A percentile compares a stretch with the other conserved stretches of the same genome.
Conservation (phyloP, 306 rosid genomes). For the Myrica gale region DNA sequence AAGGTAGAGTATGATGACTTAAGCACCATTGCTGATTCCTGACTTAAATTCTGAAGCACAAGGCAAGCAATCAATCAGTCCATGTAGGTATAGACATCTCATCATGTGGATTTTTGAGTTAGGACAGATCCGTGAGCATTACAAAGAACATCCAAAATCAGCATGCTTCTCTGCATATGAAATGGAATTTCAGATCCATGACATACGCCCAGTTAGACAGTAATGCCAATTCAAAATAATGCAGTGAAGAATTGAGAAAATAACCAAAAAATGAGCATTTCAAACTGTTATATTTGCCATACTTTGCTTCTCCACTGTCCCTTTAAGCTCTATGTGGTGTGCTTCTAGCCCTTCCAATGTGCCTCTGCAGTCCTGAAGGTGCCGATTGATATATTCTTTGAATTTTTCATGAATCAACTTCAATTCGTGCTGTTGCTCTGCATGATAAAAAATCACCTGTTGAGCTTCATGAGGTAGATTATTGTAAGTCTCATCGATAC, state of each 20-base stretch:
- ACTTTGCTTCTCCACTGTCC: constrained; percentile 77
- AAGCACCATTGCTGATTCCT: too few species aligned
- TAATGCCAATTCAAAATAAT: background rate
- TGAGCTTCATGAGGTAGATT: constrained; percentile 15
- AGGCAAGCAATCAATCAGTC: too few species aligned
- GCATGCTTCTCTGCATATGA: background rate
- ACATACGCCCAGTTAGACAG: background rate
- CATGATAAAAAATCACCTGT: constrained; percentile 15
- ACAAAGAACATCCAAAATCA: background rate
- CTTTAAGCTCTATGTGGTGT: constrained; percentile 66
- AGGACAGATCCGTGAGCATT: too few species aligned
- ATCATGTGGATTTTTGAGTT: too few species aligned
- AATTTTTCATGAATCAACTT: constrained; percentile 65
- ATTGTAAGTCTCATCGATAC: constrained; percentile 17
- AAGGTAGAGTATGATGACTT: too few species aligned
- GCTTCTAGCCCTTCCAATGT: constrained; percentile 68
- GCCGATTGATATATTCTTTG: constrained; percentile 75
- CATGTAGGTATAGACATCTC: too few species aligned
- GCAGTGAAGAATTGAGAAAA: background rate
- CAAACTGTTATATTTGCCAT: constrained; percentile 35
- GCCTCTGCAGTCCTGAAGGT: constrained; percentile 72
- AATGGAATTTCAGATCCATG: background rate
- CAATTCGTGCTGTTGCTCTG: constrained; percentile 74
- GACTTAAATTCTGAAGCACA: too few species aligned
- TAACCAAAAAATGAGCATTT: constrained; percentile 11